Conservation (phyloP, 2,329 filamentous ascomycete species). For the Berkeleyomyces basicola region DNA sequence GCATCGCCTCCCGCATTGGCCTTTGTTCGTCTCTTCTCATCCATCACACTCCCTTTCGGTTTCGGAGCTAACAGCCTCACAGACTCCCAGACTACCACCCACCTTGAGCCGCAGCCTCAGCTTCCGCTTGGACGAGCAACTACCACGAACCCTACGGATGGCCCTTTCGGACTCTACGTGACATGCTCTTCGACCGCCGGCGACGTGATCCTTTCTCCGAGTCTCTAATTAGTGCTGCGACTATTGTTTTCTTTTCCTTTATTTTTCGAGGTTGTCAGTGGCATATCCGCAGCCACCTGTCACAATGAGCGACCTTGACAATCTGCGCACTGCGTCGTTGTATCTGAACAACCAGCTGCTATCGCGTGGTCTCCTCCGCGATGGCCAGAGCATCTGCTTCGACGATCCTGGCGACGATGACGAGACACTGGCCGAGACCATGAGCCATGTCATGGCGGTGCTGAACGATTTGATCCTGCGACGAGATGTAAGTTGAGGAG, state of each 20-base stretch:
- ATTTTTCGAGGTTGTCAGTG: neutral
- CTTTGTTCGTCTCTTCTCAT: neutral
- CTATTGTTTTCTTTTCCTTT: neutral
- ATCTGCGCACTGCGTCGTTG: conserved; percentile 48
- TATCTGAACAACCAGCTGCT: conserved; percentile 60
- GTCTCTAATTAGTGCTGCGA: neutral
- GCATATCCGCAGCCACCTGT: neutral
- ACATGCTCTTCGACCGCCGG: neutral
- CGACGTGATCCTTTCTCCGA: neutral
- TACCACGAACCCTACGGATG: neutral
- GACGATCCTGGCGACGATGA: conserved; percentile 50
- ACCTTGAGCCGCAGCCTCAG: neutral
- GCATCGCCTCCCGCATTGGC: neutral
- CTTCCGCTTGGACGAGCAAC: neutral
- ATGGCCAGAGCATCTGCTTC: conserved; percentile 69
- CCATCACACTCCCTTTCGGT: neutral
- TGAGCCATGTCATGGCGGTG: conserved; percentile 78
- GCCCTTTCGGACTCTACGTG: neutral
- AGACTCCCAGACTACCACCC: no score
- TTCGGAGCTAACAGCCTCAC: no score
- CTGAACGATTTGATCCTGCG: conserved; percentile 85
- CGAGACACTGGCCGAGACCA: conserved; percentile 41
- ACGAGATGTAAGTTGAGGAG: conserved; percentile 51
- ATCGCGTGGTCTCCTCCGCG: conserved; percentile 45
- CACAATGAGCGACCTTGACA: conserved; percentile 41